Percentiles rank a stretch among this genome's conserved stretches.
These are phyloP conservation scores for Lodderomyces oxycetoniae DNA, from an alignment of 1,139 yeast genomes.

Conservation along the genomic window DNA sequence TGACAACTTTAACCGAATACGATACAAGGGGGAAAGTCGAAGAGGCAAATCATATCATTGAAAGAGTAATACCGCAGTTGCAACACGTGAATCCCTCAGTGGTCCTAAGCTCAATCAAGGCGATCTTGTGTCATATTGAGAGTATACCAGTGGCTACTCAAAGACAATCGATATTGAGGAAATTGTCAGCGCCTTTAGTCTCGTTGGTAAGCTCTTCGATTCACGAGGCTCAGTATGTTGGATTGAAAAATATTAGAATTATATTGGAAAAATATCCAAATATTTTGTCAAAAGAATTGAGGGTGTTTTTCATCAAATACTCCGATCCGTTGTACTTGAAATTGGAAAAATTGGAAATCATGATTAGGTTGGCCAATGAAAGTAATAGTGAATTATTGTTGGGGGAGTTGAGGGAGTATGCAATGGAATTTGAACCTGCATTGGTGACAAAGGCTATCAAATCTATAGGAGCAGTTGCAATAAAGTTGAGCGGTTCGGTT, in stretches of 20 bases:
- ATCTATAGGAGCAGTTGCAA: slow-evolving; percentile 87
- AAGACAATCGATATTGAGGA: slow-evolving; percentile 49
- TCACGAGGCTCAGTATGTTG: slow-evolving; percentile 95
- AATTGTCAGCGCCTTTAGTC: slow-evolving; percentile 87
- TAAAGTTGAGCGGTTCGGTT: slow-evolving; percentile 60
- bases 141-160: slow-evolving; percentile 33
- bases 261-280: slow-evolving; percentile 85
- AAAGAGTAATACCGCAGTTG: slow-evolving; percentile 88
- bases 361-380: slow-evolving; percentile 77
- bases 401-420: slow-evolving; percentile 85
- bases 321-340: slow-evolving; percentile 93
- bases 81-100: slow-evolving; percentile 98
- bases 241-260: slow-evolving; percentile 85
- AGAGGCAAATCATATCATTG: slow-evolving; percentile 84
- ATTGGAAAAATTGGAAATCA: slow-evolving; percentile 85
- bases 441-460: slow-evolving; percentile 77
- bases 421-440: slow-evolving; percentile 91
- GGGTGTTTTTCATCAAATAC: slow-evolving; percentile 90
- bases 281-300: slow-evolving; percentile 70
- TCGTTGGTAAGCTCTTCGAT: slow-evolving; percentile 74
- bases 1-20: slow-evolving; percentile 77
- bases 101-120: slow-evolving; percentile 81
- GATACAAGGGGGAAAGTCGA: slow-evolving; percentile 41
- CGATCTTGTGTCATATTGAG: slow-evolving; percentile 70
- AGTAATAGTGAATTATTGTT: slow-evolving; percentile 65